These are phyloP conservation scores for Podospora pseudopauciseta DNA, from an alignment of 495 filamentous ascomycete genomes.

Conservation along the genomic window DNA sequence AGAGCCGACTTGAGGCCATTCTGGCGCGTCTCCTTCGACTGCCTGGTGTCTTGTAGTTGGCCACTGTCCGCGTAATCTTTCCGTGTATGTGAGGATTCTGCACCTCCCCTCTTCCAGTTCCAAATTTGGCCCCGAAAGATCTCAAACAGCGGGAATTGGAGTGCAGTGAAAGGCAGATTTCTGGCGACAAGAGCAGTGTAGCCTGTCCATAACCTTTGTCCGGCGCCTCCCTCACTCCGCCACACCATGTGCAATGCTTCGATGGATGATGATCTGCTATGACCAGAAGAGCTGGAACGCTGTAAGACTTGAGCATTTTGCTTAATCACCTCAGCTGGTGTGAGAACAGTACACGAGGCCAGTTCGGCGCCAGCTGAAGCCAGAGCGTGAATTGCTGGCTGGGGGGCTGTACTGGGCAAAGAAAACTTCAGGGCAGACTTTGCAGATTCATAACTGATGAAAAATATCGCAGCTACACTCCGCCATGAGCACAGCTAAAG, in stretches of 20 bases:
- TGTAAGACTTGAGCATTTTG: constrained; percentile 80
- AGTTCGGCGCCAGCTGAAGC: constrained; percentile 74
- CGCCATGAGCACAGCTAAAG: neutral
- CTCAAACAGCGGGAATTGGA: constrained; percentile 89
- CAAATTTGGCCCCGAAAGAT: constrained; percentile 47
- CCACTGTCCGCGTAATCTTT: neutral
- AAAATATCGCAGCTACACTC: constrained; percentile 73
- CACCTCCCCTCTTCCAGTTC: constrained; percentile 21
- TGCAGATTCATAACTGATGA: constrained; percentile 78
- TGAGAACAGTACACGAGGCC: constrained; percentile 79
- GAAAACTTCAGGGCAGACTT: constrained; percentile 52
- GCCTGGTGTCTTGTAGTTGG: neutral
- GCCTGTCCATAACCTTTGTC: constrained; percentile 61
- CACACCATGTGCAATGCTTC: constrained; percentile 42
- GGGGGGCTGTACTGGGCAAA: constrained; percentile 47
- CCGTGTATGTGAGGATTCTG: constrained; percentile 2
- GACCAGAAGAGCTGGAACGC: constrained; percentile 12
- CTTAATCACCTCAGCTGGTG: constrained; percentile 87
- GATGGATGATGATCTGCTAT: constrained; percentile 38
- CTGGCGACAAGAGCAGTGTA: constrained; percentile 75
- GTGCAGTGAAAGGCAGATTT: constrained; percentile 80
- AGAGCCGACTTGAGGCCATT: constrained; percentile 25
- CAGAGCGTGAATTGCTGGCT: constrained; percentile 61
- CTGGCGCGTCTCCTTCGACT: neutral
- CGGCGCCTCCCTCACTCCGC: constrained; percentile 26